Base-by-base conservation (phyloP, 1,284 basidiomycete genomes). In the Sparassis latifolia region DNA sequence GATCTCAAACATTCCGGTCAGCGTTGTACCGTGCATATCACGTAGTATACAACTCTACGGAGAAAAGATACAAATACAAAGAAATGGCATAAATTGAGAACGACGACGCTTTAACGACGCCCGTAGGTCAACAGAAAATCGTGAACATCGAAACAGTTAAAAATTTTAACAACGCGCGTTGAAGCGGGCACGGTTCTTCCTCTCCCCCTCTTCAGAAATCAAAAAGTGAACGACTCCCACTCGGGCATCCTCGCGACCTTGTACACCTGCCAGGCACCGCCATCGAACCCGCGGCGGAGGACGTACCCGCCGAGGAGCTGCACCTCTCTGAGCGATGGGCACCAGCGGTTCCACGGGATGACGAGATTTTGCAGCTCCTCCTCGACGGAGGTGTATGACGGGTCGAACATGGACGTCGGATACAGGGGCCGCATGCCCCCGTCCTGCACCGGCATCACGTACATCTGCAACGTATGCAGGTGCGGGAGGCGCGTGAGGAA, bases 271-370 rank as follows among this genome's bases (percentile, higher is more conserved):
- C 62, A 64, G 20, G 32, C 28, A 10, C 55, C 60, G 12, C 57
- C 59, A 28, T 53, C 55, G 37, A 43, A 62, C 3, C 43, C 50
- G 20, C 64, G 54, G 28, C 42, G 45, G 56, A 62, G 55, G 4
- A 43, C 47, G 48, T 58, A 64, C 12, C 57, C 59, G 1, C 57
- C 46, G 32, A 53, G 45, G 6, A 66, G 52, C 53, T 63, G 64
- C 50, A 66, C 64, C 50, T 57, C 56, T 27, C 62, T 57, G 28
- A 66, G 56, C 28, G 51, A 45, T 28, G 45, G 49, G 46, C 62
- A 63, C 45, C 50, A 66, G 12, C 57, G 48, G 50, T 62, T 66
- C 60, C 62, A 64, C 10, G 62, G 64, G 29, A 66, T 64, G 39
- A 64, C 55, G 12, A 66, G 52, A 48, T 65, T 59, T n/a, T 51